These are phyloP conservation scores for Dendrobium catenatum DNA, from an alignment of 106 monocot genomes.

Conservation along the genomic window DNA sequence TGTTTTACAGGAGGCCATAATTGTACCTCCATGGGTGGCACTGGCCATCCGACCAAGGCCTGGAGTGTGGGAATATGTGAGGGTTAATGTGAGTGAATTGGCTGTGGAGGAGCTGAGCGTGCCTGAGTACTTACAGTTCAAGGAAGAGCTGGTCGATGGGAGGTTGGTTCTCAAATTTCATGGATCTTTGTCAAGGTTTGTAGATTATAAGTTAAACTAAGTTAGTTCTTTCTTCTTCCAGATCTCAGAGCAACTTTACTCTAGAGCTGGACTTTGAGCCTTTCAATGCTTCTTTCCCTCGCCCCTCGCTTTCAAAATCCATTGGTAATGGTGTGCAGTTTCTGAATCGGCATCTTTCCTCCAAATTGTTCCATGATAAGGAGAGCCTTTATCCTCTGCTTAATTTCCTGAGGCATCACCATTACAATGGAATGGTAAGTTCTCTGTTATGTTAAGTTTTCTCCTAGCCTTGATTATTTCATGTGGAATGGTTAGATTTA, in stretches of 20 bases:
- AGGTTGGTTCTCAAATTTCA: conserved; percentile 15
- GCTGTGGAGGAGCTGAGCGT: conserved; percentile 43
- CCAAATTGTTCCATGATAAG: conserved; percentile 89
- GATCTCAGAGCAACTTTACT: conserved; percentile 20
- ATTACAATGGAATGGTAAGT: conserved; percentile 89
- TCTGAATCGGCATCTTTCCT: conserved; percentile 92
- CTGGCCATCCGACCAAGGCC: conserved; percentile 61
- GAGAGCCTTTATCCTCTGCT: conserved; percentile 94
- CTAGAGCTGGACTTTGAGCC: conserved; percentile 60
- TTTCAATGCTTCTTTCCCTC: conserved; percentile 95
- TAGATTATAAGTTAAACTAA: background rate
- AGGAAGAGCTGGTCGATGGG: conserved; percentile 61
- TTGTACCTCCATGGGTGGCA: conserved; percentile 58
- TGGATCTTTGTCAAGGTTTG: background rate
- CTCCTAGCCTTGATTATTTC: background rate
- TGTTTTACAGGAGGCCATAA: conserved; percentile 48
- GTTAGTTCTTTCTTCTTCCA: background rate
- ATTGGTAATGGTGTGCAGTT: conserved; percentile 99
- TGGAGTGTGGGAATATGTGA: conserved; percentile 63
- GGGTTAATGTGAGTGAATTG: conserved; percentile 44
- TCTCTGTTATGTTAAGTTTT: background rate
- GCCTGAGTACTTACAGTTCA: conserved; percentile 58
- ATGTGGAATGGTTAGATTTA: background rate
- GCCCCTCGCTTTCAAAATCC: conserved; percentile 77
- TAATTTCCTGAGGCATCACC: conserved; percentile 77